Base-by-base conservation (phyloP, 345 rosid genomes). In the Anastatica hierochuntica region DNA sequence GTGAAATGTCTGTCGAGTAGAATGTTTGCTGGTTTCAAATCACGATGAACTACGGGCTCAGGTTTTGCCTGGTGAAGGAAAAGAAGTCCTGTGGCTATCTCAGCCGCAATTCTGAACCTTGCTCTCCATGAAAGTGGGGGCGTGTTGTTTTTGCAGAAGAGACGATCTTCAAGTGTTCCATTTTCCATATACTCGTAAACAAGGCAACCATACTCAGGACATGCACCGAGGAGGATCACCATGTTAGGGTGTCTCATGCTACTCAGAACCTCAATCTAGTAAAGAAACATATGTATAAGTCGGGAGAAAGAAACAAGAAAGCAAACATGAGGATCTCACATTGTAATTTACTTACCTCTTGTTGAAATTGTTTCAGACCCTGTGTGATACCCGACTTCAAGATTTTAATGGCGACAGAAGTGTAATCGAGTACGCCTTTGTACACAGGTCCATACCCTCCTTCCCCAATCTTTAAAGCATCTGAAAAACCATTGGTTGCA, bases 381-480 rank as follows among this genome's bases (percentile, higher is more conserved):
- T 81, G 79, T 29, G 95, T 81, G 11, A 77, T 43, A 24, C 75
- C 77, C 3, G 94, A 77, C 52, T 85, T 76, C 50, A 83, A 59
- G 62, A 81, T 73, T 67, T 90, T 86, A 66, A 86, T 70, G 45
- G 95, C 95, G 5, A 90, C 90, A 5, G 68, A 10, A 34, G 71
- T 77, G 62, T 84, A 64, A 60, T 78, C 66, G 1, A 86, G 80
- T 24, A 59, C 41, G 14, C 63, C 86, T 49, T 56, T 74, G 29
- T 60, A 90, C 41, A 86, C 95, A 14, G 94, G 82, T 62, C 95
- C 97, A 40, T 86, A 86, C 19, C 86, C 95, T 21, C 95, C 97
- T 77, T 83, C 95, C 7, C 94, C 95, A 33, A 86, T 82, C 82
- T 86, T 78, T n/a, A 52, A 36, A 0, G 68, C 53, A 17, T 24